Percentiles rank a stretch among this genome's conserved stretches.
Evolutionary conservation across 106 monocot genomes (phyloP).

Genomic region (Phalaenopsis equestris): DNA sequence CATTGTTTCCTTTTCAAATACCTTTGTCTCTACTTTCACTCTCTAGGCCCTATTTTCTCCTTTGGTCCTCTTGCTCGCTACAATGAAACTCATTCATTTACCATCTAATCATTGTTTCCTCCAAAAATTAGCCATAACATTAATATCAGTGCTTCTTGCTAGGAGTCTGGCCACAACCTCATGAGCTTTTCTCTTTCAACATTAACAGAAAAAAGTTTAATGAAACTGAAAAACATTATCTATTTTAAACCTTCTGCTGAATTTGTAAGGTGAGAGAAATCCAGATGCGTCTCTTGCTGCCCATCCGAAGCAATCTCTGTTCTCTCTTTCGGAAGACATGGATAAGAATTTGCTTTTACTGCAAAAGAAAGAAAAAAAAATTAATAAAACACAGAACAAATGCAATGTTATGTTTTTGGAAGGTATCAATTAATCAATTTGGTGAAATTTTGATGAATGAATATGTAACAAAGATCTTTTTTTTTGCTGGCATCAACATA

Average conservation of each 20-base stretch:
- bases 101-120: too few relatives aligned
- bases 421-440: background rate
- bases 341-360: background rate
- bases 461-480: background rate
- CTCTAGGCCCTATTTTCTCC: too few relatives aligned
- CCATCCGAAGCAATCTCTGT: conserved; percentile 46
- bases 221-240: background rate
- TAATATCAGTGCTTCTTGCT: background rate
- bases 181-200: background rate
- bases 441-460: background rate
- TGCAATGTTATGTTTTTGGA: background rate
- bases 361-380: background rate
- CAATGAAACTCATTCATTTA: too few relatives aligned
- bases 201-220: background rate
- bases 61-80: too few relatives aligned
- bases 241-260: conserved; percentile 34
- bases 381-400: too few relatives aligned
- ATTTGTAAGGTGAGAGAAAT: conserved; percentile 53
- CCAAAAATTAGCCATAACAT: background rate
- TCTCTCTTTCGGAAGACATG: conserved; percentile 26
- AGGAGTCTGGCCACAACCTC: background rate
- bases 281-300: conserved; percentile 66
- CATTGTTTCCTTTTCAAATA: too few relatives aligned
- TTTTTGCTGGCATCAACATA: background rate
- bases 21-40: too few relatives aligned